phyloP scores from a whole-genome alignment of 768 basidiomycete species.

The Ramaria sp. region DNA sequence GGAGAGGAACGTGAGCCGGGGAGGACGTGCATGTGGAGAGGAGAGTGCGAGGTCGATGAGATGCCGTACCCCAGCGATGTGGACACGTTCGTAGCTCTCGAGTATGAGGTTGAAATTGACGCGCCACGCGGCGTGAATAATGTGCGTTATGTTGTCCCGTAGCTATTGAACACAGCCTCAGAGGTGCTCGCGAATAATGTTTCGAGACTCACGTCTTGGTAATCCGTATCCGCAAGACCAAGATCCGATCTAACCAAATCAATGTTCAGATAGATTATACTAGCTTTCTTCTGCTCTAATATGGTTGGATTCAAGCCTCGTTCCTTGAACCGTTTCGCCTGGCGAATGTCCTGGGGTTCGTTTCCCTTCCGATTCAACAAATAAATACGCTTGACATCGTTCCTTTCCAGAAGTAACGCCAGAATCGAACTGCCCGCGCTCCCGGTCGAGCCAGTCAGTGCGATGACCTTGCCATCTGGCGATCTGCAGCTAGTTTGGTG shows the following conservation, averaged over 20 bases:
- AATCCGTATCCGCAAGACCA: neutral
- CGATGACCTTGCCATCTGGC: neutral
- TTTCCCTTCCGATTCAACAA: neutral
- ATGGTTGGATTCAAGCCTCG: too few relatives aligned
- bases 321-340: neutral
- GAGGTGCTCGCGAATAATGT: too few relatives aligned
- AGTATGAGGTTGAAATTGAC: slow-evolving; percentile 9
- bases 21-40: slow-evolving; percentile 1
- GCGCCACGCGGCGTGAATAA: slow-evolving; percentile 10
- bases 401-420: neutral
- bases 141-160: slow-evolving; percentile 3
- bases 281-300: neutral
- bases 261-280: neutral
- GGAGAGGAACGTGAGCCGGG: neutral
- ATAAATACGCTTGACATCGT: neutral
- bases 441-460: neutral
- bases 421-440: neutral
- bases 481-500: neutral
- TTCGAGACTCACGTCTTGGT: too few relatives aligned
- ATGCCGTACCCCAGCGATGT: slow-evolving; percentile 11
- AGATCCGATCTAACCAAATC: neutral
- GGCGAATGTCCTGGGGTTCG: neutral
- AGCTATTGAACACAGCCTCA: neutral
- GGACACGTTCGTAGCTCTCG: slow-evolving; percentile 8
- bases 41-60: slow-evolving; percentile 8